Evolutionary conservation across 805 yeast species (phyloP), one percentile per base, ranked within the genome.

Genomic region (Starmerella vaccinii): DNA sequence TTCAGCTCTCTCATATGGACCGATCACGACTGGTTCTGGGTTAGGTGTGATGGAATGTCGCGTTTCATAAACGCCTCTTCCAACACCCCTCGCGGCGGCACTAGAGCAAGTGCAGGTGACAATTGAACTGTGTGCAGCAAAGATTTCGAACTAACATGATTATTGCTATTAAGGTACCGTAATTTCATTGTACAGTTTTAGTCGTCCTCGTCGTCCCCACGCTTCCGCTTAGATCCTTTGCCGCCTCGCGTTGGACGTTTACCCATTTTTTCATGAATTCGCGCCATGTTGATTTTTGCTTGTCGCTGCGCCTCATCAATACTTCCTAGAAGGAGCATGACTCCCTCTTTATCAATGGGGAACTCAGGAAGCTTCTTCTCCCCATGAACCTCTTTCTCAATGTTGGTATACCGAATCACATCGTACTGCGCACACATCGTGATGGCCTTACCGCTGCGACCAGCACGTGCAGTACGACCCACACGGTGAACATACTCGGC

Each of bases 381-480:
- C 15, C 61, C 63, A 48, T 76, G 82, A 49, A 92, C 76, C 9
- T 84, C 97, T 49, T 81, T 81, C 66, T 92, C 98, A 47, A 92
- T 89, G 63, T 96, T 75, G 57, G 88, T 70, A 62, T 86, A 84
- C 60, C 88, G 70, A 66, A 89, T 97, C 54, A 92, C 72, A 66
- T 92, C 98, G 65, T 92, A 92, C 66, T 92, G 98, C 0, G 97
- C 89, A 29, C 88, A 94, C 51, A 89, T 70, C 2, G 95, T 83
- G 16, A 89, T 74, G 2, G 95, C 84, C 64, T 82, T 84, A 0
- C 96, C 98, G 0, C 97, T 87, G 61, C 98, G 75, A 19, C 98
- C 98, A 67, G 92, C 85, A 67, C 96, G 81, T 2, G 97, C 96
- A 30, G 96, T 88, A 72, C 97, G 82, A 51, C 97, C 97, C 30